A percentile compares a stretch with the other conserved stretches of the same genome.
These are phyloP conservation scores for Arthrobotrys iridis DNA, from an alignment of 2,329 filamentous ascomycete species.

Conservation along the genomic window DNA sequence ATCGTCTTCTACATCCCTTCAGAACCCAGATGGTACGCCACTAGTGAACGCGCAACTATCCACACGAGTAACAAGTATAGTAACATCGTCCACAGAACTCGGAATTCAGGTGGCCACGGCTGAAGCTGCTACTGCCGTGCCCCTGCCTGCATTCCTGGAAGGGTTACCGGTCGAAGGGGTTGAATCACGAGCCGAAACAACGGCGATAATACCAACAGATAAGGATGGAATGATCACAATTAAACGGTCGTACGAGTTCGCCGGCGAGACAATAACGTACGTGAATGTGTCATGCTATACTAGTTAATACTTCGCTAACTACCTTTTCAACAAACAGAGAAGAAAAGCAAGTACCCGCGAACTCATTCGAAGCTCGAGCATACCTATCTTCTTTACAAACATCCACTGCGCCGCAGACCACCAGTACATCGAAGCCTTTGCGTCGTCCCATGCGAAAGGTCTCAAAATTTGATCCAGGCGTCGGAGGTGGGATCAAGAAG, in stretches of 20 bases:
- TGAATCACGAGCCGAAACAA: conserved; percentile 40
- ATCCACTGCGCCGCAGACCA: conserved; percentile 57
- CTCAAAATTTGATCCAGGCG: conserved; percentile 71
- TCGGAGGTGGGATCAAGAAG: conserved; percentile 63
- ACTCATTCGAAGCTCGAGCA: conserved; percentile 73
- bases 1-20: neutral
- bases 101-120: conserved; percentile 38
- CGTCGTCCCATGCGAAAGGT: conserved; percentile 62
- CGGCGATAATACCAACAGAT: conserved; percentile 29
- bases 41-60: conserved; percentile 38
- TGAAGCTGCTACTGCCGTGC: conserved; percentile 37
- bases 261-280: conserved; percentile 72
- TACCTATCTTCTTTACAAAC: conserved; percentile 68
- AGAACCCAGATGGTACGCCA: conserved; percentile 51
- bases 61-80: conserved; percentile 52
- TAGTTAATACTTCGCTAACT: no score
- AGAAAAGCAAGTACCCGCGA: conserved; percentile 73
- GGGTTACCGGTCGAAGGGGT: conserved; percentile 33
- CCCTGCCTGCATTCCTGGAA: conserved; percentile 5
- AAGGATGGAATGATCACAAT: conserved; percentile 67
- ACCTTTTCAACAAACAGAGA: conserved; percentile 62
- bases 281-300: neutral
- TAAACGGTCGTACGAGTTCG: conserved; percentile 78
- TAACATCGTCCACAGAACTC: conserved; percentile 51
- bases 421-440: conserved; percentile 57